These are phyloP conservation scores for Penicillium longicatenatum DNA, from an alignment of 495 filamentous ascomycete species.

Conservation along the genomic window DNA sequence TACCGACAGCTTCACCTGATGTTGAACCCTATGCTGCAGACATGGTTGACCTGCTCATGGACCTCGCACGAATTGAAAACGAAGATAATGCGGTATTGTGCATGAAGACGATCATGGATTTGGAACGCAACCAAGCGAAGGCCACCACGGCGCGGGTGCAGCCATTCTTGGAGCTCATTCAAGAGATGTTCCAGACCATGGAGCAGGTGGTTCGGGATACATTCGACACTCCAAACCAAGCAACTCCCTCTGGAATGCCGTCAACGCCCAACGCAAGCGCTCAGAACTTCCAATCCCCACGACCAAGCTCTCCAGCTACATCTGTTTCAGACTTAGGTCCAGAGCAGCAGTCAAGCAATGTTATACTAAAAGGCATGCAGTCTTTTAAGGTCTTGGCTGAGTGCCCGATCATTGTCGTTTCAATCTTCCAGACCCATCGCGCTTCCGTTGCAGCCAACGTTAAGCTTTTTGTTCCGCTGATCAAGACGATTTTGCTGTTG, in stretches of 20 bases:
- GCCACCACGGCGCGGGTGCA: constrained; percentile 79
- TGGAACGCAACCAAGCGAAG: constrained; percentile 89
- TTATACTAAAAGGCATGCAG: constrained; percentile 88
- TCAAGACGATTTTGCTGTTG: constrained; percentile 84
- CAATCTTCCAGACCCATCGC: constrained; percentile 92
- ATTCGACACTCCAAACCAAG: constrained; percentile 72
- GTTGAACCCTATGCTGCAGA: constrained; percentile 85
- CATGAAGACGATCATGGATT: constrained; percentile 96
- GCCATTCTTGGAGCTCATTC: constrained; percentile 85
- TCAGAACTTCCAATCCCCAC: constrained; percentile 79
- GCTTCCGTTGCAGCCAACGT: constrained; percentile 79
- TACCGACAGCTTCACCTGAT: constrained; percentile 80
- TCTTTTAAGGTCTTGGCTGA: constrained; percentile 98
- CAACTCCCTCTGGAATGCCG: constrained; percentile 66
- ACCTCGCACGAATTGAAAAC: constrained; percentile 85
- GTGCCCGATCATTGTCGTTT: constrained; percentile 98
- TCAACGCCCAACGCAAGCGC: constrained; percentile 74
- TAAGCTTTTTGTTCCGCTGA: constrained; percentile 87
- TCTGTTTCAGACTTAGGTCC: constrained; percentile 72
- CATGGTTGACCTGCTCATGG: constrained; percentile 86
- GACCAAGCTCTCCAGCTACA: constrained; percentile 85
- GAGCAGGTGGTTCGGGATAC: constrained; percentile 91
- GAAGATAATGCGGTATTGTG: constrained; percentile 98
- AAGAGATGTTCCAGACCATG: constrained; percentile 93
- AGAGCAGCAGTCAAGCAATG: constrained; percentile 79